A percentile compares a stretch with the other conserved stretches of the same genome.
Evolutionary conservation across 768 basidiomycete species (phyloP).

Genomic region (Tremella yokohamensis): DNA sequence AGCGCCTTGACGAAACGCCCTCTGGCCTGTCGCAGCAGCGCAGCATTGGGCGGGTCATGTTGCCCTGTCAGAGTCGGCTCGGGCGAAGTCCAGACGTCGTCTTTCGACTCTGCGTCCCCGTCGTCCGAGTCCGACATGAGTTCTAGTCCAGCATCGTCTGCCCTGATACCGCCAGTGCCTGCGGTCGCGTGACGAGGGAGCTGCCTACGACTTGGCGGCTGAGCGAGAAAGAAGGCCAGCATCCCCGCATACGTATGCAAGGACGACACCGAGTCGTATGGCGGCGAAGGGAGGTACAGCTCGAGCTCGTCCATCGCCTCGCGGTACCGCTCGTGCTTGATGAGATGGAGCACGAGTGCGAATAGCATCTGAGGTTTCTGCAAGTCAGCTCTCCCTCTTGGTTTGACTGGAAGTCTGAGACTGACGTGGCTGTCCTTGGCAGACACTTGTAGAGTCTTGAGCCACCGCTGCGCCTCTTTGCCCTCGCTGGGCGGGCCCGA

Average conservation of each 20-base stretch:
- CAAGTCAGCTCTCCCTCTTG: conserved; percentile 6
- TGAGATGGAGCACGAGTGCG: conserved; percentile 68
- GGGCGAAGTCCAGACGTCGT: too few relatives aligned
- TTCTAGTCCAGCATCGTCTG: too few relatives aligned
- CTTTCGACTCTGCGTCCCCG: too few relatives aligned
- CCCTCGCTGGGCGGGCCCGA: conserved; percentile 12
- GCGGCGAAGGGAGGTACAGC: conserved; percentile 80
- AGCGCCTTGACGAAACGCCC: conserved; percentile 35
- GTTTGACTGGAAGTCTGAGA: conserved; percentile 4
- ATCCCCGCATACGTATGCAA: conserved; percentile 82
- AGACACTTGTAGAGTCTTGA: conserved; percentile 31
- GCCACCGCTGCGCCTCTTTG: conserved; percentile 34
- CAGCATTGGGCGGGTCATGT: conserved; percentile 20
- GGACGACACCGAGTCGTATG: conserved; percentile 74
- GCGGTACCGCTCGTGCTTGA: conserved; percentile 59
- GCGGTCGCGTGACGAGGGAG: too few relatives aligned
- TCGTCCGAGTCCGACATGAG: too few relatives aligned
- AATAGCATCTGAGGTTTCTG: conserved; percentile 73
- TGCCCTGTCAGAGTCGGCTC: neutral
- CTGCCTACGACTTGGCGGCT: conserved; percentile 22
- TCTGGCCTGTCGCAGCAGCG: conserved; percentile 27
- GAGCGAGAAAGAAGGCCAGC: conserved; percentile 57
- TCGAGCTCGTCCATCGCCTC: conserved; percentile 82
- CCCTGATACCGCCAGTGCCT: too few relatives aligned
- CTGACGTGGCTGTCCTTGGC: conserved; percentile 40